Base-by-base conservation (phyloP, 306 rosid genomes). In the Crataegus laevigata region DNA sequence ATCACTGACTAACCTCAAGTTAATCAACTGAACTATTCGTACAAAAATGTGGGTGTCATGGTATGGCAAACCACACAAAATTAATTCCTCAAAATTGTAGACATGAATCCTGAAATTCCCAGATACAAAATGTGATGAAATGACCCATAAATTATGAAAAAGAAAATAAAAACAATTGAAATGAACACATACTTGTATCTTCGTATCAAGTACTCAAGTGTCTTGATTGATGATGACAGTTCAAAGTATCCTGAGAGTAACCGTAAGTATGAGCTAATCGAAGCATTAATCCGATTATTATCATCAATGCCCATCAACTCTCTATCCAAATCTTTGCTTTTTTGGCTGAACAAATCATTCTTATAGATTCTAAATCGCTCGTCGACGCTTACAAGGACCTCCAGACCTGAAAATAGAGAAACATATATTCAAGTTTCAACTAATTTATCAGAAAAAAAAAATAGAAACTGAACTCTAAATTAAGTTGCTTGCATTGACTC, bases 1-100 rank as follows among this genome's bases (percentile, higher is more conserved):
- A 19, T 66, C 72, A 75, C 12, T 62, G n/a, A 36, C 93, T 29
- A 59, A 94, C 98, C 97, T 85, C 43, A 82, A 66, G 47, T 85
- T 89, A 78, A 94, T 83, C 67, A 90, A 83, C 57, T 90, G 93
- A 34, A 90, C 89, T 75, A 91, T 76, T 68, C 89, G 90, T 66
- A 94, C 96, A 83, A 94, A 94, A 9, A 76, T 79, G 71, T 89
- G 98, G 0, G 96, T 91, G 65, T 90, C 98, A 78, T 94, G 98
- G 88, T 87, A 90, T 1, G 97, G 97, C 78, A 94, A 81, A 74
- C 89, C 85, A 69, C 96, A 91, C 78, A 91, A 74, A 75, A 91
- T 78, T 86, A 94, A 68, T 17, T 90, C 93, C 84, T 91, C 96
- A 0, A 54, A 47, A 79, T 94, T 94, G 88, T 88, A 83, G 57